These are phyloP conservation scores for Acacia concinna DNA, from an alignment of 331 rosid genomes.

Conservation along the genomic window DNA sequence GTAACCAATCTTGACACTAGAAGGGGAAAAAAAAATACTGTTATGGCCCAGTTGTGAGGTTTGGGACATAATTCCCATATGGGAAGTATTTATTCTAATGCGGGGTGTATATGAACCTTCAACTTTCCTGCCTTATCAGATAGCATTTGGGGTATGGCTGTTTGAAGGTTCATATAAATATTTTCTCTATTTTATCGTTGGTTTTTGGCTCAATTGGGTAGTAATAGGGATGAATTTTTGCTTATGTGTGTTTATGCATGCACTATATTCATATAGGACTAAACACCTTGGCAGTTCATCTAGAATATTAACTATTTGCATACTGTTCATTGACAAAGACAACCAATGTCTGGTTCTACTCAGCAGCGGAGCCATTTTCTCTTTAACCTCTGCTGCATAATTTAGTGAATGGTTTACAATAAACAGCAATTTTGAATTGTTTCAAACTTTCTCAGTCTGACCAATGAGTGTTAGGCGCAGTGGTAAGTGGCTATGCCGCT, in stretches of 20 bases:
- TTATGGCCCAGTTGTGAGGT: neutral
- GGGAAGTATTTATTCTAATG: neutral
- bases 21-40: neutral
- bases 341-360: neutral
- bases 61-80: neutral
- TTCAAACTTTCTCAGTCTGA: slow-evolving; percentile 6
- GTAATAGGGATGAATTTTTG: neutral
- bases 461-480: too few relatives aligned
- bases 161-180: neutral
- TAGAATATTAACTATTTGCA: neutral
- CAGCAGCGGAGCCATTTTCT: neutral
- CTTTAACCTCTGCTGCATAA: neutral
- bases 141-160: neutral
- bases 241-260: neutral
- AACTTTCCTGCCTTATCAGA: neutral
- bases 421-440: neutral
- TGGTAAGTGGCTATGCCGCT: too few relatives aligned
- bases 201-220: neutral
- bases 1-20: neutral
- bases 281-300: neutral
- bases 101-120: neutral
- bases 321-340: slow-evolving; percentile 14
- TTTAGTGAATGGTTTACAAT: slow-evolving; percentile 21
- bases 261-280: neutral
- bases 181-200: neutral